Conservation (phyloP, 108 stramenopile species). For the Nannochloropsis oceanica region DNA sequence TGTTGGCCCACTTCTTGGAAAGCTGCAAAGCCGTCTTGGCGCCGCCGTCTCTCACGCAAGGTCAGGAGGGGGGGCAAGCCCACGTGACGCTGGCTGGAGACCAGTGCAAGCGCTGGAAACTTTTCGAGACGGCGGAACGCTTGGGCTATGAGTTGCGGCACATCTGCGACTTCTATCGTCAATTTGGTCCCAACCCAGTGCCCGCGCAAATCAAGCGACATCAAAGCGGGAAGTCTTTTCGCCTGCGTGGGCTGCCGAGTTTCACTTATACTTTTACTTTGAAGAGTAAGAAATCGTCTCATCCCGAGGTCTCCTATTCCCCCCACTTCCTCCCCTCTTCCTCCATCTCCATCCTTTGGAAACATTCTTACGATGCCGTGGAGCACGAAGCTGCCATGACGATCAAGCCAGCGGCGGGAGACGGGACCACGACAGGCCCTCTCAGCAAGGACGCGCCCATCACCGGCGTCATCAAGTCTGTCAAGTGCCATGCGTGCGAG, state of each 20-base stretch:
- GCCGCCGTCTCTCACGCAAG: not conserved
- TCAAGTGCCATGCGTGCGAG: not conserved
- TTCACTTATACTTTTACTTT: slow-evolving; percentile 7
- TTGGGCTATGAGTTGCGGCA: slow-evolving; percentile 7
- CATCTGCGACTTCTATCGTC: slow-evolving; percentile 2
- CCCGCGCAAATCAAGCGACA: slow-evolving; percentile 15
- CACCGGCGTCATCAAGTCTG: not conserved
- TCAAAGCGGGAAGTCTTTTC: slow-evolving; percentile 26
- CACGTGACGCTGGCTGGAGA: slow-evolving; percentile 22
- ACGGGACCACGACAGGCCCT: not conserved
- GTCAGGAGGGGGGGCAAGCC: not conserved
- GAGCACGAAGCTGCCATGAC: not conserved
- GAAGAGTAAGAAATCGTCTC: not conserved
- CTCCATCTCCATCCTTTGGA: not conserved
- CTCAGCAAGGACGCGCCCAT: not conserved
- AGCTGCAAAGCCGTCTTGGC: not conserved
- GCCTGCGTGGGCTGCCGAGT: not conserved
- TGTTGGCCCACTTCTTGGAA: slow-evolving; percentile 16
- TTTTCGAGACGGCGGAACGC: slow-evolving; percentile 11
- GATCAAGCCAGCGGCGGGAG: not conserved
- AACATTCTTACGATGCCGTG: not conserved
- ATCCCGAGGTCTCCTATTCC: not conserved
- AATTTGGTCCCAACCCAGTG: not conserved
- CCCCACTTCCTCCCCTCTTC: not conserved
- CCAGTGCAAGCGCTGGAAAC: slow-evolving; percentile 20